phyloP scores from a whole-genome alignment of 139 green algal genomes.

The Spirogloea muscicola region DNA sequence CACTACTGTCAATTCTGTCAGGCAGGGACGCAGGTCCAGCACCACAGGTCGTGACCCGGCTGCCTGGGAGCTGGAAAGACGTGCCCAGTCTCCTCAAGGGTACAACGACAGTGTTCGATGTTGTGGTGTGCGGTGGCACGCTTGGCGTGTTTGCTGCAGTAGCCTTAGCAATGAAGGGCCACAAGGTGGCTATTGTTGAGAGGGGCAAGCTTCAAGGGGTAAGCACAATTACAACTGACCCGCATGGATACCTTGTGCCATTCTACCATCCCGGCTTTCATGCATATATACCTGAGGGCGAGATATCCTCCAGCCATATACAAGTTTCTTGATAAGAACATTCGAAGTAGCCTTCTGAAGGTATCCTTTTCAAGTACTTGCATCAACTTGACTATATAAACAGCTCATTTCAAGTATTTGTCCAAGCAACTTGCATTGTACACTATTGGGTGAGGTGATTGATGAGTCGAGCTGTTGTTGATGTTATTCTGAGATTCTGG shows the following conservation, averaged over 20 bases:
- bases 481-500: neutral
- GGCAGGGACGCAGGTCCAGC: neutral
- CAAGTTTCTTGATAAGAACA: too few relatives aligned
- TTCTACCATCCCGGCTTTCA: neutral
- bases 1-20: neutral
- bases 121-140: conserved; percentile 85
- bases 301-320: neutral
- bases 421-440: neutral
- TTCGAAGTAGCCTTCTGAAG: too few relatives aligned
- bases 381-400: too few relatives aligned
- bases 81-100: neutral
- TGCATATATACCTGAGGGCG: neutral
- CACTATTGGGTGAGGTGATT: neutral
- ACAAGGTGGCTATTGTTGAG: conserved; percentile 85
- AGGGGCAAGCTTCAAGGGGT: conserved; percentile 67
- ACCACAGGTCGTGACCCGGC: conserved; percentile 8
- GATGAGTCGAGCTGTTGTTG: conserved; percentile 4
- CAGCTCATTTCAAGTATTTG: neutral
- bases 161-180: conserved; percentile 65
- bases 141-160: conserved; percentile 80
- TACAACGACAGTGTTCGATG: conserved; percentile 59
- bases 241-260: neutral
- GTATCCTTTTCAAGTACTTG: too few relatives aligned
- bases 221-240: neutral
- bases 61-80: neutral